Evolutionary conservation across 2,329 filamentous ascomycete genomes (phyloP), one percentile per base, ranked within the genome.

Genomic region (Fusarium irregulare): DNA sequence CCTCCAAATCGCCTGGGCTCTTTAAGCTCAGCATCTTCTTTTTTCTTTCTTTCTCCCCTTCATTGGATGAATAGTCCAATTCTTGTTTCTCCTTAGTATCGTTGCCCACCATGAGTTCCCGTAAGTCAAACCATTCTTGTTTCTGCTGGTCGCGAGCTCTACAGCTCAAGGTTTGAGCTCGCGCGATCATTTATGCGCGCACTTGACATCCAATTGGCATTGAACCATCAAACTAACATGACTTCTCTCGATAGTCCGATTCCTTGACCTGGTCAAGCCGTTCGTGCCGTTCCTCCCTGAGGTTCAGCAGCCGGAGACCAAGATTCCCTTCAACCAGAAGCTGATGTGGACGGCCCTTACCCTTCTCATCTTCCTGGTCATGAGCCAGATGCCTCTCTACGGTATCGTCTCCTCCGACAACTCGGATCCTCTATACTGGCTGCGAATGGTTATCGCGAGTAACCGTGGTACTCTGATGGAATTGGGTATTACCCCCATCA

Each of bases 381-480:
- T 99, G 96, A 98, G 94, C 86, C 96, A 98, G 86, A 98, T 99
- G 96, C 94, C 96, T 73, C 86, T 96, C 70, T 99, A 99, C 85
- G 96, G 96, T 84, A 99, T 99, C 83, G 97, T 99, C 80, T 99
- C 96, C 60, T 99, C 96, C 78, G 93, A 96, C 84, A 98, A 94
- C 77, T 98, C 96, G 68, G 97, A 99, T 85, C 97, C 96, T 76
- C 88, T 99, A 78, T 99, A 99, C 90, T 99, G 96, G 96, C 89
- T 99, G 79, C 92, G 96, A 84, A 98, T 99, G 95, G 98, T 99
- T 91, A 90, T 98, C 89, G 96, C 96, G 80, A 97, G 93, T 92
- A 99, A 99, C 83, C 91, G 94, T 79, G 94, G 94, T 83, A 97
- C 94, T 27, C 82, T 97, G 81, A 97, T 97, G 94, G 94, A 97